A percentile compares a stretch with the other conserved stretches of the same genome.
Conservation (phyloP, 306 rosid genomes). For the Cicer arietinum region DNA sequence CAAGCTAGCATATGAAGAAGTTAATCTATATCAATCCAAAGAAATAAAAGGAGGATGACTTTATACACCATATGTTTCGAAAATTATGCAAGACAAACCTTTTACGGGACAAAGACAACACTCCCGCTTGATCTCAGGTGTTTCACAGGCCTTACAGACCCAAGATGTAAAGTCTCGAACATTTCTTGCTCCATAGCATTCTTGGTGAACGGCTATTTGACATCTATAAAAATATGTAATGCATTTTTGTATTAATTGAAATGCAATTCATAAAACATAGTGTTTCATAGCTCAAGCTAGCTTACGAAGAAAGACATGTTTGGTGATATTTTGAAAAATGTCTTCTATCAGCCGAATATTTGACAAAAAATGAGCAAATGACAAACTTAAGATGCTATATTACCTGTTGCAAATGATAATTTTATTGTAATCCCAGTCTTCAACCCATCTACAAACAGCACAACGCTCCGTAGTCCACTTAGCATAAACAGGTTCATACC, state of each 20-base stretch:
- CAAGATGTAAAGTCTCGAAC: constrained; percentile 92
- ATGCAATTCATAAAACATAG: constrained; percentile 17
- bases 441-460: constrained; percentile 99
- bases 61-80: constrained; percentile 30
- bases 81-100: constrained; percentile 57
- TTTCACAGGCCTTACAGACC: constrained; percentile 99
- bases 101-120: constrained; percentile 99
- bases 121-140: constrained; percentile 84
- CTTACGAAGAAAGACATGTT: constrained; percentile 10
- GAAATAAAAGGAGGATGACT: constrained; percentile 35
- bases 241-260: constrained; percentile 34
- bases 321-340: not conserved
- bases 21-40: constrained; percentile 13
- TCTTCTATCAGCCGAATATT: constrained; percentile 25
- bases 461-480: constrained; percentile 99
- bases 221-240: constrained; percentile 63
- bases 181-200: constrained; percentile 97
- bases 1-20: too few relatives aligned
- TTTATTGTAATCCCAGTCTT: constrained; percentile 99
- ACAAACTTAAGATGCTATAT: constrained; percentile 23
- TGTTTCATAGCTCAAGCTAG: constrained; percentile 37
- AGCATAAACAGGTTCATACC: constrained; percentile 88
- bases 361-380: constrained; percentile 7
- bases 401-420: constrained; percentile 98
- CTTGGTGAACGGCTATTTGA: constrained; percentile 99